Evolutionary conservation across 2,329 filamentous ascomycete species (phyloP).

Genomic region (Penicillium nordicum): DNA sequence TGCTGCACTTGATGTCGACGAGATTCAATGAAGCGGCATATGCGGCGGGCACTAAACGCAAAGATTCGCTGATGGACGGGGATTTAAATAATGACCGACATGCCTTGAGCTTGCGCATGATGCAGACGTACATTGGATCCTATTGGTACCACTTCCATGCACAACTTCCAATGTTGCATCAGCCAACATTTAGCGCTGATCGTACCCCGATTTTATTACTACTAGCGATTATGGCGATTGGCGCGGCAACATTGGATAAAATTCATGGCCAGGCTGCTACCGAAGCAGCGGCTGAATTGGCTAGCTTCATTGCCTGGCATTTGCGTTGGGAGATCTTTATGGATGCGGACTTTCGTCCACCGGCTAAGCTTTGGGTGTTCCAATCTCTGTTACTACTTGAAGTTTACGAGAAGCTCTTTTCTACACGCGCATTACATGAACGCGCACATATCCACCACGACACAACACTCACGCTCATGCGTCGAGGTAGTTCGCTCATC

Average conservation of each 20-base stretch:
- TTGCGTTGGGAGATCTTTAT: constrained; percentile 96
- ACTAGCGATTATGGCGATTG: constrained; percentile 86
- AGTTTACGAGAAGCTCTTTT: constrained; percentile 97
- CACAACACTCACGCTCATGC: constrained; percentile 92
- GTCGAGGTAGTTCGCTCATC: constrained; percentile 84
- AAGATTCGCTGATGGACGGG: constrained; percentile 74
- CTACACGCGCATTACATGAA: constrained; percentile 85
- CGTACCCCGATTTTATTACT: constrained; percentile 80
- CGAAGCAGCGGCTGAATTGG: constrained; percentile 73
- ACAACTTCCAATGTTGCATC: constrained; percentile 90
- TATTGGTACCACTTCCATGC: constrained; percentile 96
- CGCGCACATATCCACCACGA: constrained; percentile 95
- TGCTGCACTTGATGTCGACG: constrained; percentile 76
- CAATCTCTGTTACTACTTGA: constrained; percentile 86
- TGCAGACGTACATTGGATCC: constrained; percentile 88
- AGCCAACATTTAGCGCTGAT: constrained; percentile 87
- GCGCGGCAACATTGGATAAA: constrained; percentile 83
- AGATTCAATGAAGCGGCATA: constrained; percentile 79
- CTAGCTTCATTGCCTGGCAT: constrained; percentile 88
- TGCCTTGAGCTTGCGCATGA: constrained; percentile 81
- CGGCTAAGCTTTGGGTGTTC: constrained; percentile 94
- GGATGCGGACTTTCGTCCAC: constrained; percentile 82
- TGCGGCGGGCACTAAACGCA: constrained; percentile 68
- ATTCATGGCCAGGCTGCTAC: constrained; percentile 71
- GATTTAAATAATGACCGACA: constrained; percentile 63